Conservation (phyloP, 768 basidiomycete genomes). For the Boletus rex-veris region DNA sequence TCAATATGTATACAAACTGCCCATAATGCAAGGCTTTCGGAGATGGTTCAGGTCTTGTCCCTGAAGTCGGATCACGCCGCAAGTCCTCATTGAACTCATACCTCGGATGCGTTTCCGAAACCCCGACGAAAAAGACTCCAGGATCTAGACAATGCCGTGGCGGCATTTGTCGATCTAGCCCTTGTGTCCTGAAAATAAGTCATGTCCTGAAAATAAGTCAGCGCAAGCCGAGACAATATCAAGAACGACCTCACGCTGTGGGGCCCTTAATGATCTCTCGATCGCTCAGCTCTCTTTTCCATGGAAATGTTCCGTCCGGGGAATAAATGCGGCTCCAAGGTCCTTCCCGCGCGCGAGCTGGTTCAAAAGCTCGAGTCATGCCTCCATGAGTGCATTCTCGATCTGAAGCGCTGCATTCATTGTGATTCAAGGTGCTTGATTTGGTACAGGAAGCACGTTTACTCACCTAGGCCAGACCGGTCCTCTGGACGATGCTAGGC, state of each 20-base stretch:
- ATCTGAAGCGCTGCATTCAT: slow-evolving; percentile 46
- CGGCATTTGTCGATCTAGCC: slow-evolving; percentile 78
- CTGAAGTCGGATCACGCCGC: slow-evolving; percentile 69
- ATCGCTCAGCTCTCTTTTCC: slow-evolving; percentile 68
- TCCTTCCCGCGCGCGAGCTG: slow-evolving; percentile 49
- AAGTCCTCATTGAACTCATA: slow-evolving; percentile 86
- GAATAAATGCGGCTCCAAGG: slow-evolving; percentile 33
- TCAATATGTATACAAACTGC: slow-evolving; percentile 48
- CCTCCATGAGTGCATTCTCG: slow-evolving; percentile 74
- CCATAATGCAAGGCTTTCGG: slow-evolving; percentile 6
- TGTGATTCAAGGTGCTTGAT: slow-evolving; percentile 12
- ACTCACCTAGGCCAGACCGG: slow-evolving; percentile 67
- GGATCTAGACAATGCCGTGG: slow-evolving; percentile 66
- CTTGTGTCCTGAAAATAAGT: slow-evolving; percentile 46
- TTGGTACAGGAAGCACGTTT: slow-evolving; percentile 14
- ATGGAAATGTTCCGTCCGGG: slow-evolving; percentile 60
- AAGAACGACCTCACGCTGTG: slow-evolving; percentile 40
- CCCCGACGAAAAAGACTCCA: slow-evolving; percentile 78
- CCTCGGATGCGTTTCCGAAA: slow-evolving; percentile 77
- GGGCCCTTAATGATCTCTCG: slow-evolving; percentile 76
- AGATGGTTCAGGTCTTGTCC: slow-evolving; percentile 65
- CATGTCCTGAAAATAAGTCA: slow-evolving; percentile 32
- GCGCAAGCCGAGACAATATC: slow-evolving; percentile 60
- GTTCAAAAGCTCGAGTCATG: slow-evolving; percentile 79
- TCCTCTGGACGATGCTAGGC: slow-evolving; percentile 78